A percentile compares a stretch with the other conserved stretches of the same genome.
Evolutionary conservation across 2,329 filamentous ascomycete genomes (phyloP).

Genomic region (Emmonsiellopsis sp.): DNA sequence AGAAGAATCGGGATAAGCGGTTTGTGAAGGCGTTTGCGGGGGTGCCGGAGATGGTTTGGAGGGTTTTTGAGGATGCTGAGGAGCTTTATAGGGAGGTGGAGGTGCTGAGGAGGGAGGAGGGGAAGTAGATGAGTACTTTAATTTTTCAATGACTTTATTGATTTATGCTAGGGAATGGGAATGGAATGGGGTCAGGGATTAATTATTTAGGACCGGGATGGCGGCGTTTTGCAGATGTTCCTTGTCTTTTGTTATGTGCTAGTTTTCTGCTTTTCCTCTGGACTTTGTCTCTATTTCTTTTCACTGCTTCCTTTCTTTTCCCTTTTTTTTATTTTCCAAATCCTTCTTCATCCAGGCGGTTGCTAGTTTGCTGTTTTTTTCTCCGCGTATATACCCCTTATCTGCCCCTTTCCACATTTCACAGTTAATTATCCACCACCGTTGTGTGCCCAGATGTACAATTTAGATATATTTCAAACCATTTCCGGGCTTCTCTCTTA

Average conservation of each 20-base stretch:
- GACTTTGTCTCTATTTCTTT: background rate
- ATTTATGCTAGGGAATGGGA: background rate
- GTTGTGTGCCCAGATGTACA: no score
- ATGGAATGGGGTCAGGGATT: background rate
- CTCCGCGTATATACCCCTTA: background rate
- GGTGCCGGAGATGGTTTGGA: slow-evolving; percentile 64
- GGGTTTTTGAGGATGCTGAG: slow-evolving; percentile 68
- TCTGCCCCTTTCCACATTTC: background rate
- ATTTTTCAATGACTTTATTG: background rate
- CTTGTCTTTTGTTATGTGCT: background rate
- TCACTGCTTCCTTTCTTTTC: background rate
- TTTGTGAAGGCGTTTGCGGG: slow-evolving; percentile 77
- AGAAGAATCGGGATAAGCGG: slow-evolving; percentile 63
- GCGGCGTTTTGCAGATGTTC: background rate
- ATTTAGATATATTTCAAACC: no score
- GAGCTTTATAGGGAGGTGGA: slow-evolving; percentile 44
- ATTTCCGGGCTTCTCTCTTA: no score
- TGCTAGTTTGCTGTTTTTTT: background rate
- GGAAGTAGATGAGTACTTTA: background rate
- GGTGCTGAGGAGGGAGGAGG: slow-evolving; percentile 17
- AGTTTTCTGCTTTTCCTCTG: background rate
- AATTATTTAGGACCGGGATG: background rate
- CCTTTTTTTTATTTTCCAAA: background rate
- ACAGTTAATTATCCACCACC: no score
- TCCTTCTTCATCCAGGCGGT: no score